Conservation (phyloP, 352 stramenopile species). For the Phytopythium cucurbitacearum region DNA sequence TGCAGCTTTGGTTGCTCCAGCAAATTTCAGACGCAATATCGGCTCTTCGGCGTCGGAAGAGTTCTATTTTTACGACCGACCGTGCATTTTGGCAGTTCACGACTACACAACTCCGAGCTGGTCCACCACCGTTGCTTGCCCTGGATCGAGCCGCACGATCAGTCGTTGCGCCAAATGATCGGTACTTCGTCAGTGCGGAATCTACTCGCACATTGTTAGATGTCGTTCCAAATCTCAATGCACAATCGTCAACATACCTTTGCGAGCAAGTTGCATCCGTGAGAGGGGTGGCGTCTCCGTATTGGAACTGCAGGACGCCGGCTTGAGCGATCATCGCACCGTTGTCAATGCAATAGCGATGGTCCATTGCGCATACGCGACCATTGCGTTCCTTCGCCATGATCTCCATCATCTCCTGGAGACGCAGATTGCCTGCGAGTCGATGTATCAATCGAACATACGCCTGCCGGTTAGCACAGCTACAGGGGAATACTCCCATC, state of each 20-base stretch:
- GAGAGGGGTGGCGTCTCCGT: slow-evolving; percentile 88
- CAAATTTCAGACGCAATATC: too few relatives aligned
- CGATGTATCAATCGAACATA: not conserved
- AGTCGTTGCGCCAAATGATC: slow-evolving; percentile 94
- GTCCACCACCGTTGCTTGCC: too few relatives aligned
- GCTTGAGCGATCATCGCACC: slow-evolving; percentile 99
- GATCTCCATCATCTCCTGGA: slow-evolving; percentile 97
- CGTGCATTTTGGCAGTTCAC: too few relatives aligned
- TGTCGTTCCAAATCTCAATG: not conserved
- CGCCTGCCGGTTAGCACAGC: not conserved
- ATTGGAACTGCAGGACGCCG: slow-evolving; percentile 96
- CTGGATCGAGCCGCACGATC: not conserved
- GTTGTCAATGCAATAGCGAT: slow-evolving; percentile 99
- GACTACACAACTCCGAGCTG: too few relatives aligned
- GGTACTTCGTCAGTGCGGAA: slow-evolving; percentile 98
- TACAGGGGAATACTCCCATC: not conserved
- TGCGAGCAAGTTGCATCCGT: slow-evolving; percentile 94
- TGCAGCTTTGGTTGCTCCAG: too few relatives aligned
- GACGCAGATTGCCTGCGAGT: slow-evolving; percentile 56
- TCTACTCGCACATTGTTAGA: slow-evolving; percentile 16
- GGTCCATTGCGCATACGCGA: slow-evolving; percentile 97
- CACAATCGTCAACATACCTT: slow-evolving; percentile 40
- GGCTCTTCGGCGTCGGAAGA: too few relatives aligned
- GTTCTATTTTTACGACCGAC: too few relatives aligned
- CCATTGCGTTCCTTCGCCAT: slow-evolving; percentile 96